These are phyloP conservation scores for Rhododendron molle DNA, from an alignment of 148 eudicot genomes.

Conservation along the genomic window DNA sequence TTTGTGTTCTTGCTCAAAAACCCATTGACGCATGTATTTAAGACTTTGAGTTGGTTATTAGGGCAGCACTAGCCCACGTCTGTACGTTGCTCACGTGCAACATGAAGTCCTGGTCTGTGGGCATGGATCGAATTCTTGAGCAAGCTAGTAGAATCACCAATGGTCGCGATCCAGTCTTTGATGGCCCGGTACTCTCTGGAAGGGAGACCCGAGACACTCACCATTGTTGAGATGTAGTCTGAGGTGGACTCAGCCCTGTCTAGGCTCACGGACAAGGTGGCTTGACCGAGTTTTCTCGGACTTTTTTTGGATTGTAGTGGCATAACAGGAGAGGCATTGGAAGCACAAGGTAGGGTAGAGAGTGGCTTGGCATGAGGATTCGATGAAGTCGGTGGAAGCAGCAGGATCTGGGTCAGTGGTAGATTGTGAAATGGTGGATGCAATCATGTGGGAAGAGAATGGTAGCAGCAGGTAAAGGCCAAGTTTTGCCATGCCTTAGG, in stretches of 20 bases:
- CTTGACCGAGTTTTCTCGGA: conserved; percentile 39
- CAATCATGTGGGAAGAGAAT: background rate
- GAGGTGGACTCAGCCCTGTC: conserved; percentile 34
- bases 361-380: conserved; percentile 54
- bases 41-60: no score
- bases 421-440: background rate
- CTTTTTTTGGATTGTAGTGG: conserved; percentile 34
- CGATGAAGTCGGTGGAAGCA: conserved; percentile 39
- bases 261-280: conserved; percentile 53
- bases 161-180: conserved; percentile 43
- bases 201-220: conserved; percentile 22
- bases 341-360: conserved; percentile 58
- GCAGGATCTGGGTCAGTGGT: background rate
- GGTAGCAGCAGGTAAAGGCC: conserved; percentile 13
- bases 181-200: conserved; percentile 47
- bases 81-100: conserved; percentile 60
- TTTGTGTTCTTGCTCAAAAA: conserved; percentile 19
- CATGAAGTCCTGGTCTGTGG: conserved; percentile 36
- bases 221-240: conserved; percentile 26
- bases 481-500: conserved; percentile 23
- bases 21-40: conserved; percentile 52
- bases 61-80: conserved; percentile 71
- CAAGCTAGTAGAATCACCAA: conserved; percentile 49
- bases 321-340: conserved; percentile 42
- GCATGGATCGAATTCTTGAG: conserved; percentile 36